Base-by-base conservation (phyloP, 2,329 filamentous ascomycete species). In the Colletotrichum tamarilloi region DNA sequence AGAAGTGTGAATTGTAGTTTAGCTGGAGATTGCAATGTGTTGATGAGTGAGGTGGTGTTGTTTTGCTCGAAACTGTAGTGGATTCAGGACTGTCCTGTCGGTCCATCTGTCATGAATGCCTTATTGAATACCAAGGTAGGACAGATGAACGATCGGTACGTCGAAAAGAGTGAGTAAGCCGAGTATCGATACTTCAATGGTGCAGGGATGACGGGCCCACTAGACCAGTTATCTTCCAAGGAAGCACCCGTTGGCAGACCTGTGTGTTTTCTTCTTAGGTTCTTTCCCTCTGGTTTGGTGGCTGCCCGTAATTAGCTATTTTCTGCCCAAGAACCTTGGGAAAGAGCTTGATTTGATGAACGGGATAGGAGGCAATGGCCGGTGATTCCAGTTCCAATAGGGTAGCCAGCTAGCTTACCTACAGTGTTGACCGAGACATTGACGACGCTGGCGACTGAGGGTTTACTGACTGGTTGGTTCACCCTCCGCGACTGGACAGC, bases 211-310 rank as follows among this genome's bases (percentile, higher is more conserved):
- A 7, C 3, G 8, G 42, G 1, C 30, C 63, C 49, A 59, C 56
- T 28, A 46, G n/a, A 32, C 69, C 52, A 62, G 42, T 72, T 24
- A 38, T 58, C 58, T 72, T 68, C 52, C 69, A 63, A 63, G 65
- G 52, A 69, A 72, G 65, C 65, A 68, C 52, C 65, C 53, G 58
- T 69, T 53, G 59, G 59, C 65, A 30, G 58, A 56, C 42, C 49
- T 56, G 52, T 16, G 55, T 16, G 16, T 35, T 30, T 38, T 22
- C 35, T 62, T 28, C 35, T 30, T 26, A 5, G 26, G 26, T 5
- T 14, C n/a, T 26, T 42, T 19, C n/a, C 7, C 35, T 26, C 32
- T 57, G 28, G 26, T 16, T 16, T 8, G n/a, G 7, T 32, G 30
- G 60, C 60, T 53, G 60, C 60, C 46, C 42, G 12, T 32, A 63